Evolutionary conservation across 2,329 filamentous ascomycete genomes (phyloP).

Genomic region (Tolypocladium nubicola): DNA sequence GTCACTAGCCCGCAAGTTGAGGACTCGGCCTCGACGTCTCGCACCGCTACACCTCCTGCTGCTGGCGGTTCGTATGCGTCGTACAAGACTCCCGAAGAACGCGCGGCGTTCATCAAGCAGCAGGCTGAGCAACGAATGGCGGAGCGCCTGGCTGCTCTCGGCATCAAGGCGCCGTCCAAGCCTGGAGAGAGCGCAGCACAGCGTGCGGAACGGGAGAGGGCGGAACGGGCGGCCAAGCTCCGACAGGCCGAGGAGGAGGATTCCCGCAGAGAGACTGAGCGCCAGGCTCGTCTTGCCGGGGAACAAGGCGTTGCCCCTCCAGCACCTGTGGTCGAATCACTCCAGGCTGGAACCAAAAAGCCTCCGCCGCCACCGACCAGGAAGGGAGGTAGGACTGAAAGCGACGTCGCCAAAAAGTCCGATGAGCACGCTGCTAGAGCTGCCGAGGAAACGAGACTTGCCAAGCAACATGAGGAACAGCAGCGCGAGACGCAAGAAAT

Average conservation of each 20-base stretch:
- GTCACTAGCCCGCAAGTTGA: slow-evolving; percentile 36
- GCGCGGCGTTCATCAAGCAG: slow-evolving; percentile 92
- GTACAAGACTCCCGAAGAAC: slow-evolving; percentile 85
- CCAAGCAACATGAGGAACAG: slow-evolving; percentile 66
- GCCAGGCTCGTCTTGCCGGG: slow-evolving; percentile 71
- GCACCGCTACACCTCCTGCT: slow-evolving; percentile 33
- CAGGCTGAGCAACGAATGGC: slow-evolving; percentile 96
- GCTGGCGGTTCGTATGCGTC: slow-evolving; percentile 62
- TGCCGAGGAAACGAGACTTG: slow-evolving; percentile 55
- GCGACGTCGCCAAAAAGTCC: slow-evolving; percentile 41
- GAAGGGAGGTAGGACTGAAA: slow-evolving; percentile 54
- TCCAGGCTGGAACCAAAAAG: slow-evolving; percentile 44
- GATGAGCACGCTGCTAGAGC: slow-evolving; percentile 46
- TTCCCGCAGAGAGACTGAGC: slow-evolving; percentile 74
- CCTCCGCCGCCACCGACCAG: slow-evolving; percentile 73
- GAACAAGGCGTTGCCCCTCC: slow-evolving; percentile 59
- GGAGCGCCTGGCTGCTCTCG: slow-evolving; percentile 84
- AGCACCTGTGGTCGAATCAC: slow-evolving; percentile 36
- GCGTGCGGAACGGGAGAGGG: slow-evolving; percentile 76
- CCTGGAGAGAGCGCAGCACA: slow-evolving; percentile 73
- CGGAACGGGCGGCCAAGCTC: slow-evolving; percentile 77
- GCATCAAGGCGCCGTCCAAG: slow-evolving; percentile 75
- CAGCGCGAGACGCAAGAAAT: slow-evolving; percentile 62
- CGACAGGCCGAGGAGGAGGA: slow-evolving; percentile 92
- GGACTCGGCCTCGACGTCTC: slow-evolving; percentile 41